phyloP scores from a whole-genome alignment of 345 rosid species.

The Ailanthus altissimus region DNA sequence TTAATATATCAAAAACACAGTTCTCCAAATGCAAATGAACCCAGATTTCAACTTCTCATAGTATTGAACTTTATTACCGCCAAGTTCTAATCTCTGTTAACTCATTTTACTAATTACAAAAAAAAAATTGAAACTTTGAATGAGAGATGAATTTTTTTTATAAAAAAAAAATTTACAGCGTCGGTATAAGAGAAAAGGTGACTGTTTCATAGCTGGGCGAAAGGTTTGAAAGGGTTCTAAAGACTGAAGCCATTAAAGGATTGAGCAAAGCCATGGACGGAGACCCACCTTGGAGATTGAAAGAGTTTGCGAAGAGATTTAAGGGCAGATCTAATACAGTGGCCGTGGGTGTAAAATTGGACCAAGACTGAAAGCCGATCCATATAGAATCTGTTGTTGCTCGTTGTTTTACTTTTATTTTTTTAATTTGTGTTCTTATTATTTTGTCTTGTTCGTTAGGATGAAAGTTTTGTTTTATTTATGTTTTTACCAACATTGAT shows the following conservation, averaged over 20 bases:
- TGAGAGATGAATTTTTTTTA: not conserved
- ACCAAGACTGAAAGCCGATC: too few relatives aligned
- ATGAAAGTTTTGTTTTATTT: too few relatives aligned
- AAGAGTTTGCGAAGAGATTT: not conserved
- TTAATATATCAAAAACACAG: not conserved
- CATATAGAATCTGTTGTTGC: too few relatives aligned
- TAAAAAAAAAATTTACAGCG: not conserved
- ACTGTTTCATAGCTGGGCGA: not conserved
- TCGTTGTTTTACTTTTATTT: too few relatives aligned
- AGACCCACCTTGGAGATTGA: not conserved
- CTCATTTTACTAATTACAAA: not conserved
- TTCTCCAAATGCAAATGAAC: constrained; percentile 4
- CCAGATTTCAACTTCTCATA: constrained; percentile 9
- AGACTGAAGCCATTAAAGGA: not conserved
- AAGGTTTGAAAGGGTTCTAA: not conserved
- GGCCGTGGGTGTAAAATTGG: too few relatives aligned
- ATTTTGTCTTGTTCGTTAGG: too few relatives aligned
- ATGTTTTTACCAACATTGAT: too few relatives aligned
- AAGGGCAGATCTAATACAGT: too few relatives aligned
- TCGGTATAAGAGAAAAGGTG: not conserved
- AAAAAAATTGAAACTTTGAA: not conserved
- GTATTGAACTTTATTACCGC: not conserved
- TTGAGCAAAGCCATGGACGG: not conserved
- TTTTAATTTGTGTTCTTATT: too few relatives aligned
- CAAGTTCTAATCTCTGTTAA: not conserved